Evolutionary conservation across 2,329 filamentous ascomycete species (phyloP).

Genomic region (Colletotrichum spaethianum): DNA sequence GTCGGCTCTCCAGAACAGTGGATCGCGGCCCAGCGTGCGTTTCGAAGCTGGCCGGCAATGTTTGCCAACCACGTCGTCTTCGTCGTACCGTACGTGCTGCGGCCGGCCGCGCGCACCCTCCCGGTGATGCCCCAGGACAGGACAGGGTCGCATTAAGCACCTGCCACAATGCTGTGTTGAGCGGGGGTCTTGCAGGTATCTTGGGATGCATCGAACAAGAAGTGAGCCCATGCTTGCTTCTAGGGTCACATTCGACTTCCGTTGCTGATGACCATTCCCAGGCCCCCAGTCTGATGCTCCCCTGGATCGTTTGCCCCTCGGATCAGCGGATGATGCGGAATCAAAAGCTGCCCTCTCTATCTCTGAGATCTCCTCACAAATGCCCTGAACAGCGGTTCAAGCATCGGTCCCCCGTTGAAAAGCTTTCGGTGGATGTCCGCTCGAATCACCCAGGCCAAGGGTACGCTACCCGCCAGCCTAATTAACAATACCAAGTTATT

Average conservation of each 20-base stretch:
- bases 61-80: neutral
- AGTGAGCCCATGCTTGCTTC: constrained; percentile 19
- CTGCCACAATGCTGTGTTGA: constrained; percentile 9
- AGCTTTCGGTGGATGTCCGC: neutral
- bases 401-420: neutral
- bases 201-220: constrained; percentile 2
- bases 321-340: neutral
- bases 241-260: constrained; percentile 12
- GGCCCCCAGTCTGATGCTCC: neutral
- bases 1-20: constrained; percentile 14
- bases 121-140: constrained; percentile 1
- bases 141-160: constrained; percentile 4
- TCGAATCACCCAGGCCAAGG: neutral
- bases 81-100: neutral
- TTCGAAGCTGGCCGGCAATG: constrained; percentile 15
- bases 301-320: neutral
- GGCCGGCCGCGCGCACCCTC: neutral
- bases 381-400: neutral
- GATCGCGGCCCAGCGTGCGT: constrained; percentile 12
- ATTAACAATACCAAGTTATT: neutral
- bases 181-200: constrained; percentile 7
- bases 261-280: neutral
- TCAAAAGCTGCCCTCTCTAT: neutral
- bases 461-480: constrained; percentile 9
- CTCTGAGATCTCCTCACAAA: neutral